Evolutionary conservation across 352 stramenopile genomes (phyloP).

Genomic region (Phytophthora sp.): DNA sequence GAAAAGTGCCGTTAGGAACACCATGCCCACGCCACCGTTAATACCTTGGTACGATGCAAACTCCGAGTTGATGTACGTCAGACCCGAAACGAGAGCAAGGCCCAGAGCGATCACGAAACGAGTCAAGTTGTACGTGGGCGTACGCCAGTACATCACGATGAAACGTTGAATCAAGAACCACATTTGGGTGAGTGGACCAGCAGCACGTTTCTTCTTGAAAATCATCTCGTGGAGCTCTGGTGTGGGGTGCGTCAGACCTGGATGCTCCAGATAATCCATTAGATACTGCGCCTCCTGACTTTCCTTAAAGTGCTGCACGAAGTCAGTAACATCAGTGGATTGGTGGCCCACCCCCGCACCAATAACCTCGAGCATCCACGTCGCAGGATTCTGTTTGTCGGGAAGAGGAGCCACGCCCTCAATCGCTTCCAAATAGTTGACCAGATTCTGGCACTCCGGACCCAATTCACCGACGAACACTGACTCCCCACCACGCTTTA

Average conservation of each 20-base stretch:
- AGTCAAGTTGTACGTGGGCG: slow-evolving; percentile 84
- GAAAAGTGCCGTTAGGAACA: slow-evolving; percentile 85
- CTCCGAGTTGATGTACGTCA: slow-evolving; percentile 34
- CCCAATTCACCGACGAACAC: slow-evolving; percentile 61
- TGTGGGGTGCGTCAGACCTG: slow-evolving; percentile 24
- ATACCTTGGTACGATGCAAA: slow-evolving; percentile 57
- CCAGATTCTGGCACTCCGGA: slow-evolving; percentile 33
- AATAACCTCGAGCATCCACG: slow-evolving; percentile 48
- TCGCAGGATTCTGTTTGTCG: slow-evolving; percentile 55
- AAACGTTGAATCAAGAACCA: slow-evolving; percentile 39
- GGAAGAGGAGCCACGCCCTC: slow-evolving; percentile 31
- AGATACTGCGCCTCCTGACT: slow-evolving; percentile 30
- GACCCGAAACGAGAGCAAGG: slow-evolving; percentile 1
- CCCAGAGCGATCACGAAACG: slow-evolving; percentile 63
- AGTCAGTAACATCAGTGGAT: slow-evolving; percentile 37
- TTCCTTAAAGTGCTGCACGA: slow-evolving; percentile 43
- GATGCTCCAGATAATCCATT: slow-evolving; percentile 18
- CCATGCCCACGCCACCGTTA: slow-evolving; percentile 65
- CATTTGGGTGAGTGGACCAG: slow-evolving; percentile 35
- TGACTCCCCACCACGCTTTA: slow-evolving; percentile 53
- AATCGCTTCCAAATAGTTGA: slow-evolving; percentile 56
- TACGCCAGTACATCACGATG: slow-evolving; percentile 62
- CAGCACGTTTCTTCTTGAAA: slow-evolving; percentile 43
- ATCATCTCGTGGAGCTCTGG: slow-evolving; percentile 32
- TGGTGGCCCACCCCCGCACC: slow-evolving; percentile 39